A percentile compares a stretch with the other conserved stretches of the same genome.
phyloP scores from a whole-genome alignment of 1,139 yeast genomes.

The Yamadazyma atlantica region DNA sequence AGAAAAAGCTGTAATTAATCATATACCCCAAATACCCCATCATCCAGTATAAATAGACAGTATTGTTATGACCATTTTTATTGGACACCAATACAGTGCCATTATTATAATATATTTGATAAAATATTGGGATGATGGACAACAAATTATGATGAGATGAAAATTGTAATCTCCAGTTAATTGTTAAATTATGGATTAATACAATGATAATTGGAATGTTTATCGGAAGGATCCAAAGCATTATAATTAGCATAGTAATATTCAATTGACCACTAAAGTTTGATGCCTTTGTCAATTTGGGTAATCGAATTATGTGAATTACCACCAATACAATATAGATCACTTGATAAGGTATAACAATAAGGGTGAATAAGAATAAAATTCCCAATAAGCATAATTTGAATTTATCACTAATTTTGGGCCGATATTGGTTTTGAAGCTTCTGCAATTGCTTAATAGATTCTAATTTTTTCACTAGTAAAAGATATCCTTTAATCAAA shows the following conservation, averaged over 20 bases:
- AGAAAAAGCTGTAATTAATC: constrained; percentile 54
- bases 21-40: constrained; percentile 38
- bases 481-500: constrained; percentile 3
- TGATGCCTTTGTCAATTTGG: constrained; percentile 21
- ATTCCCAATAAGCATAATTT: constrained; percentile 7
- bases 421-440: constrained; percentile 1
- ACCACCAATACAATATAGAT: constrained; percentile 61
- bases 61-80: constrained; percentile 1
- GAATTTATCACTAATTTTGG: constrained; percentile 4
- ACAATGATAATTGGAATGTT: constrained; percentile 69
- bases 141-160: constrained; percentile 73
- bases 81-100: constrained; percentile 2
- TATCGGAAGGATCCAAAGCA: constrained; percentile 69
- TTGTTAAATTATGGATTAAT: constrained; percentile 65
- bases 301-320: constrained; percentile 49
- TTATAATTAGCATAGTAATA: constrained; percentile 51
- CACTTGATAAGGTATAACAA: constrained; percentile 75
- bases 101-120: constrained; percentile 26
- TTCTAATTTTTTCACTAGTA: not conserved
- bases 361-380: constrained; percentile 16
- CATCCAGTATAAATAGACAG: not conserved
- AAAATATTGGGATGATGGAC: constrained; percentile 62
- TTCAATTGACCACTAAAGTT: constrained; percentile 29
- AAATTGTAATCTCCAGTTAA: constrained; percentile 74
- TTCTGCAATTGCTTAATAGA: not conserved